Conservation (phyloP, 1,284 basidiomycete genomes). For the Fomitopsis schrenkii region DNA sequence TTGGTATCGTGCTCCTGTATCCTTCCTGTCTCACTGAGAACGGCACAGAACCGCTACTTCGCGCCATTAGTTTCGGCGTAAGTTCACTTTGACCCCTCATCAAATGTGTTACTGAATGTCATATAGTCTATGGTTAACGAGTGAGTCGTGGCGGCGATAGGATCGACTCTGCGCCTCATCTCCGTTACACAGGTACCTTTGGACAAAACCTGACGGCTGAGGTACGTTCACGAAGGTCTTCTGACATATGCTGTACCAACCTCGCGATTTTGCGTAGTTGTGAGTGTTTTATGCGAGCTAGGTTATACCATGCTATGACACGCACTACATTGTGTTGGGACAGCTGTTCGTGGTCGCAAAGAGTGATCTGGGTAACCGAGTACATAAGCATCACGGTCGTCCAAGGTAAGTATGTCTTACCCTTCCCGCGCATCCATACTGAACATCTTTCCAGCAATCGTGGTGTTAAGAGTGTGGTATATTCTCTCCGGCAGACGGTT, state of each 20-base stretch:
- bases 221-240: no score
- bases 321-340: background rate
- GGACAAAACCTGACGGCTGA: no score
- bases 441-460: constrained; percentile 13
- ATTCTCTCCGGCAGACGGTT: constrained; percentile 18
- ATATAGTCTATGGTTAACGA: background rate
- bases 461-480: constrained; percentile 26
- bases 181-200: no score
- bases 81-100: constrained; percentile 1
- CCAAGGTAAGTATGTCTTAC: constrained; percentile 13
- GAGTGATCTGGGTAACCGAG: background rate
- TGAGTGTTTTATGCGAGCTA: background rate
- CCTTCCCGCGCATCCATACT: background rate
- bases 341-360: background rate
- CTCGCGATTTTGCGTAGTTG: background rate
- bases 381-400: constrained; percentile 10
- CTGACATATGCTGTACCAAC: no score
- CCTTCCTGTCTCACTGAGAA: background rate
- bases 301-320: no score
- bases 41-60: constrained; percentile 23
- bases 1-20: constrained; percentile 4
- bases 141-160: background rate
- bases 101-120: background rate
- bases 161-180: no score
- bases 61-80: constrained; percentile 16